Percentiles rank a stretch among this genome's conserved stretches.
Evolutionary conservation across 208 protist species (phyloP).

Genomic region (Leishmania gerbilli): DNA sequence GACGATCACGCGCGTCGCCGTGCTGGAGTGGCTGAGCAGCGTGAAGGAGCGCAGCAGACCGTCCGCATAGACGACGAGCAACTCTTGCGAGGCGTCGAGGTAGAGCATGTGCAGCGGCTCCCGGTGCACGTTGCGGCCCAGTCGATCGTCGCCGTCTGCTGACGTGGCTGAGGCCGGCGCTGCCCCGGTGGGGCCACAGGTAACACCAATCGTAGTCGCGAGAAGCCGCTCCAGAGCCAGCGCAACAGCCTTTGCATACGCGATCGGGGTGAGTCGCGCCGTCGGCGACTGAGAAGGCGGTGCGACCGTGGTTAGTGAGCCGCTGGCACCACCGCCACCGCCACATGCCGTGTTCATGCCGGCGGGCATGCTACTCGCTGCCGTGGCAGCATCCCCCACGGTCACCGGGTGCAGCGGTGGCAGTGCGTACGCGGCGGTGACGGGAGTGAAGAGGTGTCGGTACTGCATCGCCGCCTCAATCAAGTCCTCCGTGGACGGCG

Average conservation of each 20-base stretch:
- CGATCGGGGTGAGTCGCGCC: slow-evolving; percentile 12
- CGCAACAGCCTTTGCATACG: slow-evolving; percentile 51
- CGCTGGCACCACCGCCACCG: background rate
- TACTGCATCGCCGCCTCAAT: slow-evolving; percentile 55
- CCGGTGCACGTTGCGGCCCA: slow-evolving; percentile 40
- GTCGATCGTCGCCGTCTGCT: slow-evolving; percentile 3
- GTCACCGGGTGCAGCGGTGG: background rate
- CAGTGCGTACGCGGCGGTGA: background rate
- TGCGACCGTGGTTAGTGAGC: background rate
- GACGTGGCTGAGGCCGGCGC: background rate
- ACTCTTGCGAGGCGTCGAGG: slow-evolving; percentile 56
- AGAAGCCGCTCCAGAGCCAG: slow-evolving; percentile 61
- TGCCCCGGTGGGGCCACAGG: background rate
- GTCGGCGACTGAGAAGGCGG: background rate
- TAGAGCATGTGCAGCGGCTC: slow-evolving; percentile 65
- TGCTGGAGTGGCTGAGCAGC: slow-evolving; percentile 51
- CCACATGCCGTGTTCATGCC: background rate
- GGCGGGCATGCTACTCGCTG: background rate
- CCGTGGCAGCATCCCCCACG: background rate
- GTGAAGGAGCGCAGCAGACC: slow-evolving; percentile 73
- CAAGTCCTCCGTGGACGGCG: slow-evolving; percentile 66
- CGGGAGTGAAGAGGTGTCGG: slow-evolving; percentile 46
- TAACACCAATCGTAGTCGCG: slow-evolving; percentile 4
- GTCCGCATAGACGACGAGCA: slow-evolving; percentile 74
- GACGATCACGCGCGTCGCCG: slow-evolving; percentile 65